A percentile compares a stretch with the other conserved stretches of the same genome.
Conservation (phyloP, 805 yeast genomes). For the Candida caryicola region DNA sequence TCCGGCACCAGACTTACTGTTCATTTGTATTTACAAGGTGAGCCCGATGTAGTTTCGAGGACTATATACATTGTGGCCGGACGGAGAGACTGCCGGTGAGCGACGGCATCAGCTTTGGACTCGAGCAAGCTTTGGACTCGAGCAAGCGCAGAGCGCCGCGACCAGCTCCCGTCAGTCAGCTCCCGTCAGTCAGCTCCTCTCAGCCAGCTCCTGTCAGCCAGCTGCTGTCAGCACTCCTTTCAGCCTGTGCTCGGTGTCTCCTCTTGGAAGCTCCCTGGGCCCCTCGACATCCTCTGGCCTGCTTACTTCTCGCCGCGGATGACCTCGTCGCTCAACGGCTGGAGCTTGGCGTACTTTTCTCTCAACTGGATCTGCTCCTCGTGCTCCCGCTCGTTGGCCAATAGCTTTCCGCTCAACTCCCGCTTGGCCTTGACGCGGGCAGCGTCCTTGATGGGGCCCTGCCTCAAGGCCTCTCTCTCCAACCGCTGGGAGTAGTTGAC, state of each 20-base stretch:
- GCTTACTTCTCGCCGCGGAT: conserved; percentile 30
- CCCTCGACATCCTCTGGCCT: background rate
- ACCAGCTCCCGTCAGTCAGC: too few relatives aligned
- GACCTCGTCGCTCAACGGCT: conserved; percentile 51
- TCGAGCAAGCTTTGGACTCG: too few relatives aligned
- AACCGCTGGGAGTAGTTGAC: conserved; percentile 68
- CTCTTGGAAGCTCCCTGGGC: too few relatives aligned
- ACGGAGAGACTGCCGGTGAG: too few relatives aligned
- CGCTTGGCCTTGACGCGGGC: conserved; percentile 53
- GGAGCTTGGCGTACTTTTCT: conserved; percentile 54
- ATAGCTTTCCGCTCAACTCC: conserved; percentile 41
- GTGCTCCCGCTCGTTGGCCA: conserved; percentile 62
- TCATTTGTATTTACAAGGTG: too few relatives aligned
- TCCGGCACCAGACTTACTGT: too few relatives aligned
- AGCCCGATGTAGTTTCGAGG: too few relatives aligned
- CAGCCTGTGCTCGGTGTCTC: too few relatives aligned
- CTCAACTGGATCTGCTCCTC: conserved; percentile 59
- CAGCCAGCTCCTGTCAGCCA: background rate
- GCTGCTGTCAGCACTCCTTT: background rate
- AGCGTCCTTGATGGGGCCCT: conserved; percentile 85
- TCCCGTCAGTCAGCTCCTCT: too few relatives aligned
- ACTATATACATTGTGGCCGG: too few relatives aligned
- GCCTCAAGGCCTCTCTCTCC: conserved; percentile 70
- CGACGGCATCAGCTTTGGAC: too few relatives aligned
- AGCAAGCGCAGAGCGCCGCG: too few relatives aligned